A percentile compares a stretch with the other conserved stretches of the same genome.
These are phyloP conservation scores for Phylloporus sp. DNA, from an alignment of 768 basidiomycete species.

Conservation along the genomic window DNA sequence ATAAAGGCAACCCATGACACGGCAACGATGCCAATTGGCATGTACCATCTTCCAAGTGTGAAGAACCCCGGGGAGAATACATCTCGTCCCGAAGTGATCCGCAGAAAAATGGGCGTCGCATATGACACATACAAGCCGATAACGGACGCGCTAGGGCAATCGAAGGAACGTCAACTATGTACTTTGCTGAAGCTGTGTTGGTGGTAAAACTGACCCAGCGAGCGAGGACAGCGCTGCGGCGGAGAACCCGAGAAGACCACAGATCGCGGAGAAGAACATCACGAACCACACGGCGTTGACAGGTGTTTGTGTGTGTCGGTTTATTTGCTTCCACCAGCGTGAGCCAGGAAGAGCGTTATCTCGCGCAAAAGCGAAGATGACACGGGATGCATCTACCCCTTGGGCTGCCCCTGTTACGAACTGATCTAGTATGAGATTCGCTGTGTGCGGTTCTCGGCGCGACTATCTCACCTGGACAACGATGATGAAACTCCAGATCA, in stretches of 20 bases:
- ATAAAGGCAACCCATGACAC: conserved; percentile 66
- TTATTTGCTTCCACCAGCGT: conserved; percentile 62
- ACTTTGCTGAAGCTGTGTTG: too few relatives aligned
- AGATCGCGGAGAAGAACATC: conserved; percentile 49
- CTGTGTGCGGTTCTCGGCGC: too few relatives aligned
- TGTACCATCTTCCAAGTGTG: conserved; percentile 53
- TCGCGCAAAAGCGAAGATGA: conserved; percentile 69
- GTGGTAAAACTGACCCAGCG: conserved; percentile 46
- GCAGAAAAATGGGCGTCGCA: conserved; percentile 61
- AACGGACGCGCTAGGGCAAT: conserved; percentile 51
- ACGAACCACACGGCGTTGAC: conserved; percentile 77
- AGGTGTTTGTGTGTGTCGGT: conserved; percentile 56
- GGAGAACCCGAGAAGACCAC: conserved; percentile 64
- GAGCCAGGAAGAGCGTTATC: conserved; percentile 74
- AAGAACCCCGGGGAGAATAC: conserved; percentile 58
- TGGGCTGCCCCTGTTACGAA: conserved; percentile 72
- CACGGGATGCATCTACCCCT: conserved; percentile 69
- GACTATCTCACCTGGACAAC: conserved; percentile 46
- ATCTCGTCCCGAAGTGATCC: conserved; percentile 62
- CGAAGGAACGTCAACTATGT: not conserved
- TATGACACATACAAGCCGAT: conserved; percentile 68
- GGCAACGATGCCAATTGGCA: conserved; percentile 55
- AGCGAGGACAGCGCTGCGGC: conserved; percentile 57
- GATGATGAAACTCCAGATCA: conserved; percentile 67
- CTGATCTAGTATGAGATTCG: conserved; percentile 27